Conservation (phyloP, 2,329 filamentous ascomycete species). For the Claviceps sp. region DNA sequence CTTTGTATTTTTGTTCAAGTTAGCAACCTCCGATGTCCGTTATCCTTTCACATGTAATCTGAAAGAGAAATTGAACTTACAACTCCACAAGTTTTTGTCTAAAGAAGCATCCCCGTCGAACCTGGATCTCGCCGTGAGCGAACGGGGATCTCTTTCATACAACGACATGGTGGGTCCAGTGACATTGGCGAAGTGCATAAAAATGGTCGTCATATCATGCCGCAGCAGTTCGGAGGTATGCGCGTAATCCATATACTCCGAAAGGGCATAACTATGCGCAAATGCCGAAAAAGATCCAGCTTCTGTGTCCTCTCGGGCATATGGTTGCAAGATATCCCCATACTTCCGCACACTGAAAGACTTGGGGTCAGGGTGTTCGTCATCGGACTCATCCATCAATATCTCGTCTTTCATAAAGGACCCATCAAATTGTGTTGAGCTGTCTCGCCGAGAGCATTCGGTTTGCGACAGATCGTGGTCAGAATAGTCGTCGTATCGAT, state of each 20-base stretch:
- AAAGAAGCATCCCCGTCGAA: constrained; percentile 47
- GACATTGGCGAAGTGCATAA: constrained; percentile 83
- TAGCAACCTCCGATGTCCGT: background rate
- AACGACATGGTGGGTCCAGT: constrained; percentile 78
- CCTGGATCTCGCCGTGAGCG: constrained; percentile 45
- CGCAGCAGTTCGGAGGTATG: constrained; percentile 65
- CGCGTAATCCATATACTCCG: constrained; percentile 53
- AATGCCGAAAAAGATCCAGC: constrained; percentile 36
- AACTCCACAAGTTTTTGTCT: constrained; percentile 52
- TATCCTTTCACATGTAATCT: background rate
- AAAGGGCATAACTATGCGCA: constrained; percentile 37
- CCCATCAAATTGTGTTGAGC: background rate
- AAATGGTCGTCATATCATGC: constrained; percentile 65
- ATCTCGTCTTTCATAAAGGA: constrained; percentile 2
- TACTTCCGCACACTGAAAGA: constrained; percentile 10
- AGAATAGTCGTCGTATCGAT: constrained; percentile 1
- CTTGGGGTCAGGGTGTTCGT: constrained; percentile 31
- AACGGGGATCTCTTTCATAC: constrained; percentile 70
- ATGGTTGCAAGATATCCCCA: constrained; percentile 21
- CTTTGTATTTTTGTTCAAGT: constrained; percentile 19
- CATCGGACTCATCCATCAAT: constrained; percentile 40
- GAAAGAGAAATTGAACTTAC: constrained; percentile 23
- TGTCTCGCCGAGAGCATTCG: background rate
- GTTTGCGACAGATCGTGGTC: background rate
- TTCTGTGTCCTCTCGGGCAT: constrained; percentile 23